Evolutionary conservation across 352 stramenopile genomes (phyloP), one percentile per base, ranked within the genome.

Genomic region (Aphanomyces euteiches): DNA sequence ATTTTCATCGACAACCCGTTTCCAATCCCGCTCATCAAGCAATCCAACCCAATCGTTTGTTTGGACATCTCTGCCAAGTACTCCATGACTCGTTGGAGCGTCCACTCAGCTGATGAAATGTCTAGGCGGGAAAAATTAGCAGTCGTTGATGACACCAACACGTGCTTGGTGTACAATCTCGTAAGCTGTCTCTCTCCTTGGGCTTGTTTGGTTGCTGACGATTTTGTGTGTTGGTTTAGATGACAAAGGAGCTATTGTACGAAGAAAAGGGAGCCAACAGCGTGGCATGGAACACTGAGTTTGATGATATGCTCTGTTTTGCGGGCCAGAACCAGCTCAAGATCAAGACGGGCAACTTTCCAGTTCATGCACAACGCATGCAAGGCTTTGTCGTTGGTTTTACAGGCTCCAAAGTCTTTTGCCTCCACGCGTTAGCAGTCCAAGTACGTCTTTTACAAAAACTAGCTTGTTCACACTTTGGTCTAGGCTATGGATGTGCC

Each of bases 1-100:
- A 89, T 98, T 40, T 98, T 97, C 78, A 85, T 98, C 71, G 90
- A 98, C 76, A 98, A 98, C 72, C 84, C 92, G 41, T 98, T 98
- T 69, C 95, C 93, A 13, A 92, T 98, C 50, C 81, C 92, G 54
- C 74, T 98, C 12, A 93, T 97, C 69, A 85, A 93, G 58, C 86
- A 96, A 56, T 86, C 71, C 61, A 87, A 84, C 63, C 72, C 84
- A 17, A 96, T 98, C 39, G 87, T 84, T n/a, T 96, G 86, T 63
- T 79, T 97, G 50, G 89, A 96, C 67, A 90, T 97, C 54, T 96
- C 82, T 47, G 82, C 83, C 74, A 92, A 92, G 81, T 90, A 80
- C 38, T 81, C 84, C 15, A 28, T 28, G 28, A 28, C 28, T 28
- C 28, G 28, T 28, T 28, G 0, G 28, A 28, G 28, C 28, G 28